phyloP scores from a whole-genome alignment of 495 filamentous ascomycete genomes.

The Thozetella sp. region DNA sequence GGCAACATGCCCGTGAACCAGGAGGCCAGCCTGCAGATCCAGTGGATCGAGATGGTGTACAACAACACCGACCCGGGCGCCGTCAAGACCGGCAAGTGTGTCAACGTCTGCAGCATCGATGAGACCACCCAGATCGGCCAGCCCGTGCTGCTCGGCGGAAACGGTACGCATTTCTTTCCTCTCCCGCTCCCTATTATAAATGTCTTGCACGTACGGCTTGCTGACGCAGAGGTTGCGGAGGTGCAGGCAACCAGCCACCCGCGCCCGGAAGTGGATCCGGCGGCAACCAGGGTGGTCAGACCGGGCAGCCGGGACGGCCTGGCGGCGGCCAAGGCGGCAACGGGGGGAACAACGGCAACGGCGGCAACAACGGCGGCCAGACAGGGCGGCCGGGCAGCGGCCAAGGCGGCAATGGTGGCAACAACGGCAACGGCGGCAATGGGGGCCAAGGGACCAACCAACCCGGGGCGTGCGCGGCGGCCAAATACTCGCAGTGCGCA shows the following conservation, averaged over 20 bases:
- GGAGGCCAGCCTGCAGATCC: slow-evolving; percentile 65
- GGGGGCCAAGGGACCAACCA: slow-evolving; percentile 6
- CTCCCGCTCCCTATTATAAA: background rate
- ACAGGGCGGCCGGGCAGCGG: no score
- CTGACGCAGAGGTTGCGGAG: background rate
- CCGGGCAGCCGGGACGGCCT: background rate
- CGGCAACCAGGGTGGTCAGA: background rate
- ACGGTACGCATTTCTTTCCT: slow-evolving; percentile 9
- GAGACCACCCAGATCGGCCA: slow-evolving; percentile 39
- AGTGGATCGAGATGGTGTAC: slow-evolving; percentile 76
- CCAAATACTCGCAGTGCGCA: slow-evolving; percentile 47
- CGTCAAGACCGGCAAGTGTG: slow-evolving; percentile 25
- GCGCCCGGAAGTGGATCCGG: background rate
- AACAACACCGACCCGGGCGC: slow-evolving; percentile 49
- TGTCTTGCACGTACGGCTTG: background rate
- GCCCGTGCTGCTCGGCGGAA: slow-evolving; percentile 23
- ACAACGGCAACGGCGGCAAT: slow-evolving; percentile 5
- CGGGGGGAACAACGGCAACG: slow-evolving; percentile 5
- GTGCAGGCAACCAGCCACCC: background rate
- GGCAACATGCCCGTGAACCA: slow-evolving; percentile 64
- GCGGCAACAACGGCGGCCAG: slow-evolving; percentile 6
- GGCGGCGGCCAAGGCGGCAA: background rate
- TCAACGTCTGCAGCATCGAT: slow-evolving; percentile 51
- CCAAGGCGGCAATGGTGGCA: slow-evolving; percentile 2
- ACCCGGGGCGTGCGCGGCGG: slow-evolving; percentile 18